Conservation (phyloP, 345 rosid genomes). For the Cardamine occulta region DNA sequence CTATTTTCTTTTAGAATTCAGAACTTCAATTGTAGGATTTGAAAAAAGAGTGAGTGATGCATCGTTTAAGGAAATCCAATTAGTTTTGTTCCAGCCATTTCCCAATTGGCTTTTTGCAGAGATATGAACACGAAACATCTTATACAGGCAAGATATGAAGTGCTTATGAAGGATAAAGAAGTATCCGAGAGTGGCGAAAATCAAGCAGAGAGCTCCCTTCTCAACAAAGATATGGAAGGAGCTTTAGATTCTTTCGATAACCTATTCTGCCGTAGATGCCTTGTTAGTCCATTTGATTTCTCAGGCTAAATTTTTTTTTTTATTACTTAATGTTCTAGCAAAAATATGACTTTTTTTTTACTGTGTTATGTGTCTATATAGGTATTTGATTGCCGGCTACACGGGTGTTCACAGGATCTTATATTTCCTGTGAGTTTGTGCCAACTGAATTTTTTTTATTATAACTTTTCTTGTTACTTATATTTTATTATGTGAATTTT, state of each 20-base stretch:
- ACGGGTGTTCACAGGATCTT: conserved; percentile 99
- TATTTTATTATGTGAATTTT: not conserved
- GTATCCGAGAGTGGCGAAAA: conserved; percentile 56
- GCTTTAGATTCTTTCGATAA: conserved; percentile 99
- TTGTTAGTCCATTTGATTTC: conserved; percentile 57
- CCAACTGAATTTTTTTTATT: conserved; percentile 21
- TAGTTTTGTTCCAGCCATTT: conserved; percentile 85
- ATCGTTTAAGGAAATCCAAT: conserved; percentile 22
- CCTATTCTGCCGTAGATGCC: conserved; percentile 95
- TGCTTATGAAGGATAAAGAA: conserved; percentile 68
- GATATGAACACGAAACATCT: conserved; percentile 98
- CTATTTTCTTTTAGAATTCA: conserved; percentile 27
- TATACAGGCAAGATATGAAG: conserved; percentile 98
- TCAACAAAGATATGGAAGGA: conserved; percentile 93
- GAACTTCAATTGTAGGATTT: conserved; percentile 31
- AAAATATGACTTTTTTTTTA: conserved; percentile 8
- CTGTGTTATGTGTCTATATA: conserved; percentile 46
- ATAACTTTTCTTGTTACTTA: conserved; percentile 23
- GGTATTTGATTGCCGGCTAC: conserved; percentile 99
- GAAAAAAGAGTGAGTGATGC: conserved; percentile 25
- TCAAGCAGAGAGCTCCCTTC: conserved; percentile 62
- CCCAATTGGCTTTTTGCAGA: conserved; percentile 88
- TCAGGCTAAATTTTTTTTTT: conserved; percentile 17
- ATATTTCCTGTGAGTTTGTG: conserved; percentile 80
- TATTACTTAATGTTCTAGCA: conserved; percentile 10